phyloP scores from a whole-genome alignment of 495 filamentous ascomycete genomes.

The Penicillium lagena region DNA sequence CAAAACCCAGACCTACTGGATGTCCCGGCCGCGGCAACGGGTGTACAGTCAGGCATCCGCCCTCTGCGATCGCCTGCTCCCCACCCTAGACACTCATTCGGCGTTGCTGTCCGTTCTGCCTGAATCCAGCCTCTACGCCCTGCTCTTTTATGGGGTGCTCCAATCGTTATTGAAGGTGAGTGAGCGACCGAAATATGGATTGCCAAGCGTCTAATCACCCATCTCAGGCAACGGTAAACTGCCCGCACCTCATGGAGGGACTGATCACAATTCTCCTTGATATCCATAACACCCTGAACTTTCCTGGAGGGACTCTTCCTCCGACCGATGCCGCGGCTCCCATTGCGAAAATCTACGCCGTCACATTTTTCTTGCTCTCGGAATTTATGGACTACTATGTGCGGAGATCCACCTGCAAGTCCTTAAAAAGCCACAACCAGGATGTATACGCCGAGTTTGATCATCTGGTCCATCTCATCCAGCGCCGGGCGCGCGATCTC shows the following conservation, averaged over 20 bases:
- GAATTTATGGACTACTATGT: conserved; percentile 45
- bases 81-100: conserved; percentile 31
- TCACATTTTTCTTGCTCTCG: conserved; percentile 41
- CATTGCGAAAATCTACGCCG: conserved; percentile 36
- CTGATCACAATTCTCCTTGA: conserved; percentile 34
- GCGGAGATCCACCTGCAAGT: conserved; percentile 30
- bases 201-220: too few species aligned
- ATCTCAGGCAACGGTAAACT: conserved; percentile 36
- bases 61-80: conserved; percentile 30
- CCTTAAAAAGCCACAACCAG: conserved; percentile 40
- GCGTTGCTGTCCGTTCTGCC: conserved; percentile 29
- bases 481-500: conserved; percentile 18
- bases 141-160: conserved; percentile 39
- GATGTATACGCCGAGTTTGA: conserved; percentile 37
- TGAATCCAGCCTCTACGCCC: conserved; percentile 27
- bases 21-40: conserved; percentile 20
- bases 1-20: conserved; percentile 25
- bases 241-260: conserved; percentile 38
- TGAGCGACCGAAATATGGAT: not conserved
- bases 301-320: conserved; percentile 11
- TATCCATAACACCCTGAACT: conserved; percentile 33
- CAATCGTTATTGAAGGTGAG: conserved; percentile 41
- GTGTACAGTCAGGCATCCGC: conserved; percentile 22
- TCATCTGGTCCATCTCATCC: conserved; percentile 33
- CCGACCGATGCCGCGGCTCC: conserved; percentile 17